Evolutionary conservation across 495 filamentous ascomycete genomes (phyloP), one percentile per base, ranked within the genome.

Genomic region (Hypoxylon lienhwacheense): DNA sequence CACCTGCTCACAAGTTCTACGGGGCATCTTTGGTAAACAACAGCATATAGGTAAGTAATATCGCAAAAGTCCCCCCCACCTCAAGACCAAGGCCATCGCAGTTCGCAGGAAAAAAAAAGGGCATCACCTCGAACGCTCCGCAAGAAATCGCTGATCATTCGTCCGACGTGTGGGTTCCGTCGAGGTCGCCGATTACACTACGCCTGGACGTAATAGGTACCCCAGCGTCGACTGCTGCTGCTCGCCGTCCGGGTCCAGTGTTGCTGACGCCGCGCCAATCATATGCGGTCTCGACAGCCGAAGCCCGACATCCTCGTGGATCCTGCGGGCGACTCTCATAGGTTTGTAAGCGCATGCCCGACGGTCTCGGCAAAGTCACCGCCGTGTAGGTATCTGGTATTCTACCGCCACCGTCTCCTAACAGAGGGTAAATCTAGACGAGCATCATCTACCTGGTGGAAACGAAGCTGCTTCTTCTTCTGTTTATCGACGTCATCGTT

Each of bases 131-230:
- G n/a, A 15, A 12, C 21, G 20, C 46, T 40, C 53, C 53, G 33
- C 46, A 37, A 31, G n/a, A 26, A 4, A 31, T 40, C 39, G 31
- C 21, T 16, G 37, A 12, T 31, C 33, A 37, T 22, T 34, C 19
- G 21, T 45, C n/a, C 11, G 25, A 32, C 36, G 5, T 8, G 33
- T 39, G 6, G 7, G 7, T 32, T 47, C 19, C 7, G 4, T 37
- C 7, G 15, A 51, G 47, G 54, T 58, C 54, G 54, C 33, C 54
- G 54, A 58, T 58, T 58, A 58, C 47, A 40, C 33, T 44, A 58
- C 47, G 34, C 33, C 39, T 47, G 35, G 34, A 35, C 44, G 31
- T 15, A 43, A 42, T 33, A 16, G 32, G 37, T 29, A 47, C 7
- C 17, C 11, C 31, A 28, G 12, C 5, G 10, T 24, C 28, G 6